A percentile compares a stretch with the other conserved stretches of the same genome.
Evolutionary conservation across 2,329 filamentous ascomycete genomes (phyloP).

Genomic region (Fusarium solani-melongenae): DNA sequence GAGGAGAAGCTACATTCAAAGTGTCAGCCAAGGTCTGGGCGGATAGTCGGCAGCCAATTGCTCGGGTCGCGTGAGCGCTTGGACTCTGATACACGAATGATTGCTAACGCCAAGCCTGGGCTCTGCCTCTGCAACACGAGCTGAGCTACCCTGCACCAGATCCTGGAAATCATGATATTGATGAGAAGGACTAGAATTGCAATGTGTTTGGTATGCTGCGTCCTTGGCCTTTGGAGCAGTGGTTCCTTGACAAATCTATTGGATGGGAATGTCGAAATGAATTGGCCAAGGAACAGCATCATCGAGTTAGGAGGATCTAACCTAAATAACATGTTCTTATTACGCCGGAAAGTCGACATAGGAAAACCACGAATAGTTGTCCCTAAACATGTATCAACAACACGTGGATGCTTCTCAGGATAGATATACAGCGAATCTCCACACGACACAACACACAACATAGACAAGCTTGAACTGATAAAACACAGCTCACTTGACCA

Average conservation of each 20-base stretch:
- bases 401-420: fast-evolving
- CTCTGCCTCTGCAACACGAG: not conserved
- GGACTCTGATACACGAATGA: not conserved
- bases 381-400: not conserved
- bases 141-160: not conserved
- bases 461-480: not conserved
- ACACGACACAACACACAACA: not conserved
- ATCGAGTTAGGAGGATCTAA: not conserved
- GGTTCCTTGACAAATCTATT: not conserved
- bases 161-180: not conserved
- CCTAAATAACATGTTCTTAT: not conserved
- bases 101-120: not conserved
- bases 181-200: not conserved
- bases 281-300: not conserved
- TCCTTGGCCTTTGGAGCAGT: not conserved
- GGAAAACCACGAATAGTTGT: not conserved
- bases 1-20: not conserved
- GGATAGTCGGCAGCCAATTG: not conserved
- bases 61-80: slow-evolving; percentile 21
- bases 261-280: not conserved
- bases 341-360: not conserved
- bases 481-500: not conserved
- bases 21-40: slow-evolving; percentile 14
- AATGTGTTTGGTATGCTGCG: not conserved
- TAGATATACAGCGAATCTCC: not conserved